phyloP scores from a whole-genome alignment of 768 basidiomycete genomes.

The Rhodotorula taiwanensis region DNA sequence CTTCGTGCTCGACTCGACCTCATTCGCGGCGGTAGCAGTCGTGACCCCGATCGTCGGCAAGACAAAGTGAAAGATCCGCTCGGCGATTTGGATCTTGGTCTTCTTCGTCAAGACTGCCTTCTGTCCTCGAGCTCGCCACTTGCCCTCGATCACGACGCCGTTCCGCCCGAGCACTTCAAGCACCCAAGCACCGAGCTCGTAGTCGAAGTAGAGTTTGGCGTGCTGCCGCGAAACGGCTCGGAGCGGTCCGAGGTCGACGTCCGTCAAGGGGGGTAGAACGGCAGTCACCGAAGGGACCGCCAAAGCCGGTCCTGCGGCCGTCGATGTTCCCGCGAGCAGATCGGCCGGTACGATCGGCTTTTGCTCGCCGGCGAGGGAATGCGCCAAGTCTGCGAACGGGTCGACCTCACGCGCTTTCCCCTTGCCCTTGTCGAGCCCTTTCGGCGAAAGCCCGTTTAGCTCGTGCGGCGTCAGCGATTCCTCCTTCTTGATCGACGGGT shows the following conservation, averaged over 20 bases:
- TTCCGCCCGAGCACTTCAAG: slow-evolving; percentile 91
- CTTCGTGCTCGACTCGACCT: slow-evolving; percentile 45
- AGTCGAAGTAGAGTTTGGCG: slow-evolving; percentile 89
- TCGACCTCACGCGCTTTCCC: slow-evolving; percentile 9
- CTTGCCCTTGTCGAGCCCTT: slow-evolving; percentile 2
- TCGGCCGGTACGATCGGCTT: background rate
- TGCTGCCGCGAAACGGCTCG: slow-evolving; percentile 97
- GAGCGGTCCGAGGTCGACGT: slow-evolving; percentile 79
- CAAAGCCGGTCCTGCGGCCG: background rate
- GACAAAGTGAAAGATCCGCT: slow-evolving; percentile 92
- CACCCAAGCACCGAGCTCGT: slow-evolving; percentile 60
- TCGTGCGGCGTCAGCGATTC: background rate
- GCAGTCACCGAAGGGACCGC: background rate
- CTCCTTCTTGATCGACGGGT: slow-evolving; percentile 16
- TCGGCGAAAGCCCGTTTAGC: background rate
- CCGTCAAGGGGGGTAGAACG: slow-evolving; percentile 12
- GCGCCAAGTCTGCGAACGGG: slow-evolving; percentile 19
- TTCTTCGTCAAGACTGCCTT: slow-evolving; percentile 76
- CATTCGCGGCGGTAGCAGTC: background rate
- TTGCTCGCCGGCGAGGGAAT: slow-evolving; percentile 8
- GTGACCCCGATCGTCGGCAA: slow-evolving; percentile 53
- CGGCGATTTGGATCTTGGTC: slow-evolving; percentile 93
- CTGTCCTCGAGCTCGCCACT: slow-evolving; percentile 86
- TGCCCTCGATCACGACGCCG: slow-evolving; percentile 94
- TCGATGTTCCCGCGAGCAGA: background rate